Percentiles rank a stretch among this genome's conserved stretches.
These are phyloP conservation scores for Lupinus albus DNA, from an alignment of 306 rosid genomes.

Conservation along the genomic window DNA sequence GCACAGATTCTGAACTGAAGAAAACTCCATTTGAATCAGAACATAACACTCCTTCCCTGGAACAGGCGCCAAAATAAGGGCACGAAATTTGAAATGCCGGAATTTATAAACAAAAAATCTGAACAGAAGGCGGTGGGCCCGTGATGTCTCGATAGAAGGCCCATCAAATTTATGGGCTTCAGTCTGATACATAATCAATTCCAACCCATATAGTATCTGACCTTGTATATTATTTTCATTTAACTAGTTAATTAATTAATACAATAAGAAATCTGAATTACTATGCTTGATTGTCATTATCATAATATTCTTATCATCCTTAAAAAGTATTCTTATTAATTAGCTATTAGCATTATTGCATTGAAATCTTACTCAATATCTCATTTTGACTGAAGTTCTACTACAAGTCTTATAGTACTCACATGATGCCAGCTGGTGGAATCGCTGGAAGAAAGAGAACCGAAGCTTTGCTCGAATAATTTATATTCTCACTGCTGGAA, in stretches of 20 bases:
- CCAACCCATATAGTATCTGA: no score
- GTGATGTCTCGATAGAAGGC: background rate
- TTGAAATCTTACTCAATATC: background rate
- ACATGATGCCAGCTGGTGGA: conserved; percentile 35
- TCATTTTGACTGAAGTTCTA: conserved; percentile 2
- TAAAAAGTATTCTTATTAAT: no score
- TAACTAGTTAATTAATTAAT: no score
- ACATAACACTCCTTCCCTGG: background rate
- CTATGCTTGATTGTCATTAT: no score
- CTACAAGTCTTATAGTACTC: background rate
- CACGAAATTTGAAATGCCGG: background rate
- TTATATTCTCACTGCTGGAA: conserved; percentile 38
- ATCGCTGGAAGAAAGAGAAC: conserved; percentile 38
- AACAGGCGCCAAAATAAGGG: conserved; percentile 35
- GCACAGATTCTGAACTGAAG: conserved; percentile 39
- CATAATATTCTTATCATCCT: no score
- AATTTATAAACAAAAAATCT: conserved; percentile 2
- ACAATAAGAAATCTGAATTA: no score
- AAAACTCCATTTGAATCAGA: conserved; percentile 41
- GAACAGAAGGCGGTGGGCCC: conserved; percentile 2
- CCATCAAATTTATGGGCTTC: conserved; percentile 23
- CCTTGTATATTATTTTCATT: no score
- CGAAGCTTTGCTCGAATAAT: conserved; percentile 15
- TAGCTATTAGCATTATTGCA: no score
- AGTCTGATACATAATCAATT: no score